Base-by-base conservation (phyloP, 1,284 basidiomycete species). In the Leccinum laetum region DNA sequence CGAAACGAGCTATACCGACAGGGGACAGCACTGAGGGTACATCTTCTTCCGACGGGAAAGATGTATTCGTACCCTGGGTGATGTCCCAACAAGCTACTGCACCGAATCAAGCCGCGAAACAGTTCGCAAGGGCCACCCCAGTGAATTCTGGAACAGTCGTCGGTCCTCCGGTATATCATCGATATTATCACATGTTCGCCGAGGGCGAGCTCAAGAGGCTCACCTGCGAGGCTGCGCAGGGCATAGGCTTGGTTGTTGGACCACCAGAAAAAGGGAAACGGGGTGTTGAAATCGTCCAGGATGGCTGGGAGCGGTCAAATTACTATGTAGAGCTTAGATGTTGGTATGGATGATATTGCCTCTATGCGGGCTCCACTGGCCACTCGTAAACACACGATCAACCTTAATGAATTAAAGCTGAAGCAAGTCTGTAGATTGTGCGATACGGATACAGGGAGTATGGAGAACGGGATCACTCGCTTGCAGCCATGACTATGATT, bases 181-280 rank as follows among this genome's bases (percentile, higher is more conserved):
- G 96, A 63, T 98, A 97, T 74, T 98, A 98, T 74, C 96, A 98
- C 75, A 91, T 98, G 83, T 98, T 98, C 73, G 84, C 88, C 0
- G 79, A 86, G 63, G 92, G 90, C 24, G 96, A 98, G 76, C 82
- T 98, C 61, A 72, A 75, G 24, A 78, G 76, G 9, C 82, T 97
- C 16, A 86, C 92, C 2, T 67, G 70, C 16, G 79, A 84, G 39
- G 94, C 94, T 0, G 91, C 91, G 4, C 64, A 71, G 26, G 83
- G 81, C 16, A 79, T 94, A 65, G 87, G 82, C 0, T 78, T 94
- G 46, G 65, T 75, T 6, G 74, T 92, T 24, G 86, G 86, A 6
- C 67, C 75, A 0, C 68, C 68, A 41, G 61, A 70, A 2, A 66
- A 49, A 49, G 56, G 62, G 13, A 67, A 57, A 61, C 72, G 74